Percentiles rank a stretch among this genome's conserved stretches.
Evolutionary conservation across 179 eudicot species (phyloP).

Genomic region (Silene vulgaris): DNA sequence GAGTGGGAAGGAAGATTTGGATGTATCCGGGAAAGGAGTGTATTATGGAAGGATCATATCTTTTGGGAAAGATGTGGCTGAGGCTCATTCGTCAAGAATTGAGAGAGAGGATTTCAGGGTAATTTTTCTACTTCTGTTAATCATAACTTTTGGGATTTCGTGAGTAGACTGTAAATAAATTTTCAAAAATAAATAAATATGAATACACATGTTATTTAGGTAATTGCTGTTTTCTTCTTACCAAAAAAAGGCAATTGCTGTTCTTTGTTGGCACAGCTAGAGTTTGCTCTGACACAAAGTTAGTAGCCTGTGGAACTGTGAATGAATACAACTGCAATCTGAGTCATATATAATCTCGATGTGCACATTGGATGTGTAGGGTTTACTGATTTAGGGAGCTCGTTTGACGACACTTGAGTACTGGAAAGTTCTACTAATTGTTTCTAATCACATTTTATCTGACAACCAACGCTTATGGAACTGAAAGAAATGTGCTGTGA

Average conservation of each 20-base stretch:
- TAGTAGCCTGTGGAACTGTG: neutral
- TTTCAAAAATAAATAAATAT: neutral
- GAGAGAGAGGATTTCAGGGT: constrained; percentile 77
- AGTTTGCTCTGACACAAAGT: neutral
- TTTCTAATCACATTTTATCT: neutral
- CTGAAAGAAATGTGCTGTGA: no score
- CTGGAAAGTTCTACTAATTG: neutral
- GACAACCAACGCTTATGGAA: no score
- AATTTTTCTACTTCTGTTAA: constrained; percentile 20
- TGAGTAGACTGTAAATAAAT: neutral
- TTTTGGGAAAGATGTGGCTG: constrained; percentile 79
- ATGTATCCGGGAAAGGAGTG: constrained; percentile 27
- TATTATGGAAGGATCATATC: constrained; percentile 84
- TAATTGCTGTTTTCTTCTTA: neutral
- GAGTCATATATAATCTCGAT: neutral
- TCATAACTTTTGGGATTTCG: neutral
- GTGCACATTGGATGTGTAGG: constrained; percentile 1
- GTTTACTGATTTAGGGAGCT: neutral
- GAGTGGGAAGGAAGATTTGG: constrained; percentile 31
- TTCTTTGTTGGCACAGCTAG: no score
- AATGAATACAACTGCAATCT: neutral
- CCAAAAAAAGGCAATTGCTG: no score
- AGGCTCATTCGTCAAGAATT: constrained; percentile 51
- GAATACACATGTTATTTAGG: neutral
- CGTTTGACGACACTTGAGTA: neutral